phyloP scores from a whole-genome alignment of 371 early-diverging fungal species.

The Cokeromyces recurvatus region DNA sequence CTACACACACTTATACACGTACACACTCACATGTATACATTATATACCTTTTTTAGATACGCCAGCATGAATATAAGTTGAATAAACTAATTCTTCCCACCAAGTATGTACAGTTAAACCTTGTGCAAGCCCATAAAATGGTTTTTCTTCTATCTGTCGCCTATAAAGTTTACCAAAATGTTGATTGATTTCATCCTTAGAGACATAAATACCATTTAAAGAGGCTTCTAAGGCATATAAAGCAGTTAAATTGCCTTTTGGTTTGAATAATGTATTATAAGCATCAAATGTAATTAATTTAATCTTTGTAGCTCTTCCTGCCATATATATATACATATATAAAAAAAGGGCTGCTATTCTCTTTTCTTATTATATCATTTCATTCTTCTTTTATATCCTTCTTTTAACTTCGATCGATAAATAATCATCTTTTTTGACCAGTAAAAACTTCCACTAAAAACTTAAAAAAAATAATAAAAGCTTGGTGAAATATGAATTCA shows the following conservation, averaged over 20 bases:
- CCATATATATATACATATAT: no score
- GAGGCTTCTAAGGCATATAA: constrained; percentile 43
- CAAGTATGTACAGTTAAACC: constrained; percentile 32
- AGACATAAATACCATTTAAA: constrained; percentile 28
- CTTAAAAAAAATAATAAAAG: no score
- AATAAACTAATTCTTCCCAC: constrained; percentile 45
- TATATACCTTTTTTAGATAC: constrained; percentile 30
- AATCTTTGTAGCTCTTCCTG: no score
- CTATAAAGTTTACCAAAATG: constrained; percentile 34
- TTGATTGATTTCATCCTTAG: constrained; percentile 20
- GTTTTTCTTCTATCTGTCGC: constrained; percentile 25
- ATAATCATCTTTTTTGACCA: no score
- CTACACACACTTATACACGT: no score
- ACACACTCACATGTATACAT: no score
- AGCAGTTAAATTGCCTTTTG: constrained; percentile 31
- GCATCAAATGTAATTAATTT: constrained; percentile 42
- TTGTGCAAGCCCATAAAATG: constrained; percentile 35
- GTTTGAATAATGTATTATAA: constrained; percentile 43
- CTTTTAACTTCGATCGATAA: no score
- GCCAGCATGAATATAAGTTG: constrained; percentile 33
- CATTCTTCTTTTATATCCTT: no score
- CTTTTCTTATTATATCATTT: no score
- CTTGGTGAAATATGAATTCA: no score
- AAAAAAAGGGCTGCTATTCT: no score
- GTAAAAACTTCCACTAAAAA: no score